Conservation (phyloP, 257 asterid species). For the Penstemon barbatus region DNA sequence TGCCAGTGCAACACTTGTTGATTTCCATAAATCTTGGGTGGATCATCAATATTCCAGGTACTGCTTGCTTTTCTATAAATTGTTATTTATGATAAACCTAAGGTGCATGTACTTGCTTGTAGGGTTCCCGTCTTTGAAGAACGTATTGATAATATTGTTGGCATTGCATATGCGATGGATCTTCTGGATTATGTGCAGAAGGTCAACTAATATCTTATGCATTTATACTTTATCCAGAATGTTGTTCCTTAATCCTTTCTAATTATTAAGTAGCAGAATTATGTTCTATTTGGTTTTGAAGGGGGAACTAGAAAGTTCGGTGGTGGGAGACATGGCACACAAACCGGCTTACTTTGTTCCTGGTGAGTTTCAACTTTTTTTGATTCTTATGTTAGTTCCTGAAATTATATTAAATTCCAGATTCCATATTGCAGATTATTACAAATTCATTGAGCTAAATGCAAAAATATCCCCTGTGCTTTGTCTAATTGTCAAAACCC, state of each 20-base stretch:
- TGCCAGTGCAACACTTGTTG: conserved; percentile 84
- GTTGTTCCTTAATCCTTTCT: conserved; percentile 33
- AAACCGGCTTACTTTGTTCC: conserved; percentile 99
- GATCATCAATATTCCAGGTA: conserved; percentile 97
- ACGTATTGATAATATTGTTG: conserved; percentile 95
- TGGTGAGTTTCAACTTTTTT: conserved; percentile 48
- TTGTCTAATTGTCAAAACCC: too few relatives aligned
- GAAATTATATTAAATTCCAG: conserved; percentile 1
- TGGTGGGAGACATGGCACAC: conserved; percentile 89
- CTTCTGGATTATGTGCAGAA: conserved; percentile 90
- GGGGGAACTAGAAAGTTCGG: conserved; percentile 91
- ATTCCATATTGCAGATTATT: conserved; percentile 5
- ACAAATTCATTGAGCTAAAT: neutral
- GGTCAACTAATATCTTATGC: conserved; percentile 48
- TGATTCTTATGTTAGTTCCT: conserved; percentile 24
- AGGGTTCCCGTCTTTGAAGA: conserved; percentile 99
- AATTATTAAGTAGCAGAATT: conserved; percentile 48
- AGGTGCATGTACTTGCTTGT: conserved; percentile 31
- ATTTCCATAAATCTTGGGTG: conserved; percentile 92
- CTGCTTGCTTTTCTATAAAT: conserved; percentile 24
- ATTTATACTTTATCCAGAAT: conserved; percentile 17
- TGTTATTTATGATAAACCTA: conserved; percentile 22
- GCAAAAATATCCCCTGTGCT: too few relatives aligned
- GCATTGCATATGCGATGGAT: conserved; percentile 99
- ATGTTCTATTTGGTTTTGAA: conserved; percentile 73